A percentile compares a stretch with the other conserved stretches of the same genome.
Evolutionary conservation across 1,284 basidiomycete species (phyloP).

Genomic region (Naganishia sp.): DNA sequence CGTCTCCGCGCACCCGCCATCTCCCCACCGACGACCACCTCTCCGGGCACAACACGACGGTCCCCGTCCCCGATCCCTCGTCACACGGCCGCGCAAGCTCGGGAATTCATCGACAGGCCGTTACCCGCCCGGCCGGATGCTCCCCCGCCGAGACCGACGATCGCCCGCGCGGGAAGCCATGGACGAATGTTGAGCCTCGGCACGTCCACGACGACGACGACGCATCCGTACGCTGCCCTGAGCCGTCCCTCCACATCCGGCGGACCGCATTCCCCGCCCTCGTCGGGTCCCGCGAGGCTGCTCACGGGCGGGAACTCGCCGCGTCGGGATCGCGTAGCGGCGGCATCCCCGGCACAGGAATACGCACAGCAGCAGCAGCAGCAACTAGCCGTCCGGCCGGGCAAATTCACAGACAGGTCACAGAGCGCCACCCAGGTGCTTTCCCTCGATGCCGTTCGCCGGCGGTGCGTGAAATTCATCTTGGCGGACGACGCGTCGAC

Average conservation of each 20-base stretch:
- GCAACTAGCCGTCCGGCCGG: not conserved
- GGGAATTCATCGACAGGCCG: slow-evolving; percentile 32
- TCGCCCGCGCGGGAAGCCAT: not conserved
- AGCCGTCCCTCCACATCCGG: too few relatives aligned
- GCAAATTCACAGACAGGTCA: not conserved
- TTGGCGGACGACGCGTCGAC: slow-evolving; percentile 74
- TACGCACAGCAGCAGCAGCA: slow-evolving; percentile 16
- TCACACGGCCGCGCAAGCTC: slow-evolving; percentile 11
- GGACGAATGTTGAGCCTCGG: not conserved
- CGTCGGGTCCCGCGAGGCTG: not conserved
- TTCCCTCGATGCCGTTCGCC: slow-evolving; percentile 72
- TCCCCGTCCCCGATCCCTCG: not conserved
- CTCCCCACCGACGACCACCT: not conserved
- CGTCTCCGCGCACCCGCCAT: not conserved
- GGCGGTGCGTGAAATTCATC: slow-evolving; percentile 81
- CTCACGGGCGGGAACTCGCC: slow-evolving; percentile 27
- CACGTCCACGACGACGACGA: not conserved
- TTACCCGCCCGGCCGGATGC: slow-evolving; percentile 32
- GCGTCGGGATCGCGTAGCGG: slow-evolving; percentile 3
- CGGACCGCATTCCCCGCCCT: too few relatives aligned
- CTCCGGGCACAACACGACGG: not conserved
- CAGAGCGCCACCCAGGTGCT: slow-evolving; percentile 48
- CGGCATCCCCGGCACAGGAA: slow-evolving; percentile 9
- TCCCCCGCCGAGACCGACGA: not conserved
- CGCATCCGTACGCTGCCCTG: not conserved